Conservation (phyloP, 2,329 filamentous ascomycete genomes). For the Phoma sp. region DNA sequence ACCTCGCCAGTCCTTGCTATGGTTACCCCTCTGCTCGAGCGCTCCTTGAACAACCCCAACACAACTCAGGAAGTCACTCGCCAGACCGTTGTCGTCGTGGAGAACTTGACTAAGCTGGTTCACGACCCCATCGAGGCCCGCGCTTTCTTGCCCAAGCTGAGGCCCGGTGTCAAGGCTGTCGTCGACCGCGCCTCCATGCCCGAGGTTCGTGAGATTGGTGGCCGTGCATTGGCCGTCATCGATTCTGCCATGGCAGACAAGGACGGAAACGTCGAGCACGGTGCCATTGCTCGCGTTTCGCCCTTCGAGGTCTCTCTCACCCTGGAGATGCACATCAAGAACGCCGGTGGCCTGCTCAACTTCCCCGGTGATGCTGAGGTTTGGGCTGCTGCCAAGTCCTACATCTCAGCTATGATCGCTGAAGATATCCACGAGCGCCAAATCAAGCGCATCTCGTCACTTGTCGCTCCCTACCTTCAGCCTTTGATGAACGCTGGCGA, state of each 20-base stretch:
- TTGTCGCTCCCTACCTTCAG: conserved; percentile 77
- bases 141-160: conserved; percentile 91
- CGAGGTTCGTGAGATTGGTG: conserved; percentile 89
- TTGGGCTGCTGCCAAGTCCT: conserved; percentile 71
- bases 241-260: conserved; percentile 81
- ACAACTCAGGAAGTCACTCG: conserved; percentile 94
- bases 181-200: conserved; percentile 87
- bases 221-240: conserved; percentile 83
- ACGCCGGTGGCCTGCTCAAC: conserved; percentile 66
- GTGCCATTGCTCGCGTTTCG: conserved; percentile 68
- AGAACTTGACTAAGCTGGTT: conserved; percentile 97
- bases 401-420: conserved; percentile 82
- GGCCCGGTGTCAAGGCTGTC: conserved; percentile 90
- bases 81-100: conserved; percentile 94
- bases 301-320: conserved; percentile 75
- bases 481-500: conserved; percentile 69
- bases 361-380: conserved; percentile 66
- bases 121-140: conserved; percentile 94
- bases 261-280: conserved; percentile 60
- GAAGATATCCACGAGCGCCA: conserved; percentile 87
- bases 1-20: conserved; percentile 94
- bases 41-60: conserved; percentile 86
- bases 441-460: conserved; percentile 71
- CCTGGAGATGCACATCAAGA: conserved; percentile 77
- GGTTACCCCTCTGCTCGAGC: conserved; percentile 91